phyloP scores from a whole-genome alignment of 1,139 yeast species.

The Lodderomyces metapsilosis region DNA sequence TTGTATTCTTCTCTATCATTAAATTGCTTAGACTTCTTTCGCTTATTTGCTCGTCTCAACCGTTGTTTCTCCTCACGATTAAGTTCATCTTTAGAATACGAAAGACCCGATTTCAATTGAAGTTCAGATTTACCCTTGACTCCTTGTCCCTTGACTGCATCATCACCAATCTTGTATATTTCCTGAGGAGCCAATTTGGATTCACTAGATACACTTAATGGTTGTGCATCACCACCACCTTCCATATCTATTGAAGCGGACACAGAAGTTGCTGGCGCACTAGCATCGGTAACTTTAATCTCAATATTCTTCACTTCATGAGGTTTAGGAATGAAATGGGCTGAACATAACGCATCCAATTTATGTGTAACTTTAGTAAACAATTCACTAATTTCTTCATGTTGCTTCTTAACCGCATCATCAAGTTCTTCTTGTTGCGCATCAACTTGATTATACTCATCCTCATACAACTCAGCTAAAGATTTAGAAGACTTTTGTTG shows the following conservation, averaged over 20 bases:
- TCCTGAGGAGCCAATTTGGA: constrained; percentile 95
- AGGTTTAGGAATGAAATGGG: constrained; percentile 92
- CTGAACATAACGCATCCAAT: constrained; percentile 85
- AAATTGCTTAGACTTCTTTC: constrained; percentile 65
- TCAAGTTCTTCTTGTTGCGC: constrained; percentile 42
- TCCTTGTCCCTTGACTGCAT: constrained; percentile 46
- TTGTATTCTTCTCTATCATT: constrained; percentile 33
- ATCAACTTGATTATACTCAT: constrained; percentile 59
- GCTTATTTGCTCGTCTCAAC: constrained; percentile 81
- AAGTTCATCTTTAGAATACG: constrained; percentile 81
- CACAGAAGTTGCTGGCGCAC: no score
- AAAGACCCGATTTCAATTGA: constrained; percentile 73
- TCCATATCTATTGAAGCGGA: constrained; percentile 78
- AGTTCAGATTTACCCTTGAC: constrained; percentile 52
- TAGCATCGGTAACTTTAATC: constrained; percentile 57
- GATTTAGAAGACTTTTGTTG: constrained; percentile 86
- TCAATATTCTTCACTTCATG: constrained; percentile 70
- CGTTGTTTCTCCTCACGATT: constrained; percentile 85
- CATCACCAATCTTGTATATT: constrained; percentile 63
- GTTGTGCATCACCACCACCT: constrained; percentile 98
- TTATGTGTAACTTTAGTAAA: constrained; percentile 65
- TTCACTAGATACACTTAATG: constrained; percentile 72
- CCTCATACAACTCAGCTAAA: constrained; percentile 89
- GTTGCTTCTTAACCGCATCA: constrained; percentile 69
- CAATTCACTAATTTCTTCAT: constrained; percentile 71